Percentiles rank a stretch among this genome's conserved stretches.
These are phyloP conservation scores for Fusarium sp. DNA, from an alignment of 2,329 filamentous ascomycete genomes.

Conservation along the genomic window DNA sequence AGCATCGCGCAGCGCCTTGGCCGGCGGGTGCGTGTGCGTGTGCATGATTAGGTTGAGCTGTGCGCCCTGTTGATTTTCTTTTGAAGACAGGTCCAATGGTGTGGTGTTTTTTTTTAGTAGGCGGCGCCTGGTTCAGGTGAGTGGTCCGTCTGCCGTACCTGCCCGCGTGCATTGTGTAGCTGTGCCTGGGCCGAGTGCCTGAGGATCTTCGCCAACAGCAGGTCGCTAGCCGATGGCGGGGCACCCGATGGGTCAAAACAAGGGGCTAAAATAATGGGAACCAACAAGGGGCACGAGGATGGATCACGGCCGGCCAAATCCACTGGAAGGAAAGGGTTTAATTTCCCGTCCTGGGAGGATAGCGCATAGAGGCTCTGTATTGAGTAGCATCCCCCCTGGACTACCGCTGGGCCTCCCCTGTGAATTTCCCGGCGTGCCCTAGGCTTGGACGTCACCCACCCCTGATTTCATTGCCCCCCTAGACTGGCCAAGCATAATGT, in stretches of 20 bases:
- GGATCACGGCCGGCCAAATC: slow-evolving; percentile 14
- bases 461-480: slow-evolving; percentile 23
- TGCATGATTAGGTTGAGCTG: not conserved
- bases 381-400: slow-evolving; percentile 29
- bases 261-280: slow-evolving; percentile 5
- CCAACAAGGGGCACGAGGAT: slow-evolving; percentile 25
- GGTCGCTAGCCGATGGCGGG: slow-evolving; percentile 18
- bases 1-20: slow-evolving; percentile 4
- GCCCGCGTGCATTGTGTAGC: slow-evolving; percentile 1
- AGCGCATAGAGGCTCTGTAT: not conserved
- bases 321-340: slow-evolving; percentile 25
- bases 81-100: slow-evolving; percentile 1
- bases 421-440: slow-evolving; percentile 24
- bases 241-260: slow-evolving; percentile 30
- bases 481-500: slow-evolving; percentile 14
- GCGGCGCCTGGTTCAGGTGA: slow-evolving; percentile 26
- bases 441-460: slow-evolving; percentile 12
- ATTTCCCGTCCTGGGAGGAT: slow-evolving; percentile 32
- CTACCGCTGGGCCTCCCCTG: slow-evolving; percentile 28
- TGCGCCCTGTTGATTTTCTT: not conserved
- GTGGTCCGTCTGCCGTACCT: slow-evolving; percentile 11
- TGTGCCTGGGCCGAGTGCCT: slow-evolving; percentile 18
- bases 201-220: slow-evolving; percentile 12
- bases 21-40: slow-evolving; percentile 3
- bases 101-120: slow-evolving; percentile 31